Base-by-base conservation (phyloP, 2,329 filamentous ascomycete species). In the Colletotrichum spinosum region DNA sequence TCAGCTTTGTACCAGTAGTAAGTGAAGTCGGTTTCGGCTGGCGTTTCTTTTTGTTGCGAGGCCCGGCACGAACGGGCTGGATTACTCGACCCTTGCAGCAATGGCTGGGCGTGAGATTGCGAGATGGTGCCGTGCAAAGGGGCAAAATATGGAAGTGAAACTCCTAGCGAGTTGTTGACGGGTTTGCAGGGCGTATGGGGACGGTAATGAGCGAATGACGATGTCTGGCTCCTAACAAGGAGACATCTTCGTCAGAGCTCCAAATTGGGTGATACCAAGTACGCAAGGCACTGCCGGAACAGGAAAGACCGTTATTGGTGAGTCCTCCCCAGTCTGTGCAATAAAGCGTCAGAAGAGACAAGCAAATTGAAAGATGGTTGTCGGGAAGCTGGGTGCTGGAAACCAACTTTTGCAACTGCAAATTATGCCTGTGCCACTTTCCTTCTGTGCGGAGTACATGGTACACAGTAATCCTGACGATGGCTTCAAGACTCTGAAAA, bases 161-260 rank as follows among this genome's bases (percentile, higher is more conserved):
- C 48, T 65, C 55, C 60, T 65, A 54, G 4, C 34, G 33, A 50
- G 42, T 46, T 46, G 44, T 50, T 41, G 25, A 61, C 25, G 51
- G 62, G 51, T 56, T 51, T 39, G 42, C 2, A 15, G 55, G 55
- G 38, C 38, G 45, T 51, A 42, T 12, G 51, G 8, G 25, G 25
- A 25, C 25, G 25, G 25, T 25, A 41, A 39, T 17, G 52, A 38
- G 38, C 45, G 15, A 25, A 17, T 25, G 50, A 34, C 48, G 44
- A n/a, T 11, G 46, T 13, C 46, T 33, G 46, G 25, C 17, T 15
- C 15, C 11, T 17, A 17, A 17, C 5, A 17, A 17, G 37, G 42
- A 48, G 55, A 41, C 39, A 55, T 58, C 42, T 44, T 65, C 50
- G 44, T 55, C 64, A 67, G 54, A 65, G 60, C 60, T 67, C 54